Base-by-base conservation (phyloP, 768 basidiomycete species). In the Mycena rosella region DNA sequence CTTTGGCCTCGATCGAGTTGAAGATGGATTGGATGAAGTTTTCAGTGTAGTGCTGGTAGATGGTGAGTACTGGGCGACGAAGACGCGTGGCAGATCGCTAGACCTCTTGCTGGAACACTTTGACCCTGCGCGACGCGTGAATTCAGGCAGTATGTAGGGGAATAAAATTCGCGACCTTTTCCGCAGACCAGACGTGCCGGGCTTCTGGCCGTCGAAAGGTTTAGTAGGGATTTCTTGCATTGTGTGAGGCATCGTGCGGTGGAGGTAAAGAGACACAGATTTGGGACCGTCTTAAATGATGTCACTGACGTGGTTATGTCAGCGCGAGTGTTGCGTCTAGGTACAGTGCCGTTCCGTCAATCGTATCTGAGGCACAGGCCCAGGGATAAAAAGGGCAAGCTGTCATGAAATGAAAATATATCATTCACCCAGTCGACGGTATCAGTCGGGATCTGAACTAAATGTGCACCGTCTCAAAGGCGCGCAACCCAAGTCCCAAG, bases 21-120 rank as follows among this genome's bases (percentile, higher is more conserved):
- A 96, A 87, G 84, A 96, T 99, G 72, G 97, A 82, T 80, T 99
- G 97, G 64, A 98, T 79, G 74, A 99, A 99, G 86, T 99, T 99
- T 83, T 99, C 98, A 49, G 98, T 99, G 83, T 99, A 99, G 85
- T 99, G 91, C 95, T 96, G 74, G 48, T 52, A 58, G 53, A 52
- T 18, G n/a, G 27, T 71, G 59, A 73, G 65, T 60, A 26, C 68
- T 52, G 26, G 38, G 42, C 17, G 61, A 30, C 24, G 49, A 57
- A 60, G 34, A 26, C 57, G 34, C 26, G 30, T 72, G 55, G 63
- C 52, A 54, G 70, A 70, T 74, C 34, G 75, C 69, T 86, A 71
- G 73, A 95, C 96, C 88, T 94, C 87, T 79, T 98, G 95, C 82
- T 99, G 94, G 88, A 99, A 99, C 74, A 99, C 89, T 83, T 97